Base-by-base conservation (phyloP, 306 rosid genomes). In the Sicyos baderoa region DNA sequence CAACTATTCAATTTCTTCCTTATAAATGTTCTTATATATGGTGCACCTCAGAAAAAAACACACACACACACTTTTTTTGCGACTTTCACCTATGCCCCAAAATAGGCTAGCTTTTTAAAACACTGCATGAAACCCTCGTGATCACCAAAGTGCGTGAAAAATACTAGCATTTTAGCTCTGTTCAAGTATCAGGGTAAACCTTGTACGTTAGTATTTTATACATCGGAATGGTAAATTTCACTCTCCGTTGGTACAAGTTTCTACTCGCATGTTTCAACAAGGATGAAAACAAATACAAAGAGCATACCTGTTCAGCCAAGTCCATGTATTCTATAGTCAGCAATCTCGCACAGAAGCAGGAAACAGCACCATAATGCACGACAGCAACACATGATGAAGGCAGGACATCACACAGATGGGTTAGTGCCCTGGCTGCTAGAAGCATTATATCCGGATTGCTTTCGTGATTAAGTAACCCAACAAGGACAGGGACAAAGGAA, bases 381-480 rank as follows among this genome's bases (percentile, higher is more conserved):
- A 94, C 99, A 0, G 99, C 99, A 3, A 88, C 97, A 73, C 99
- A 94, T 9, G 99, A 94, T 1, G 99, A 94, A 50, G 99, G 99
- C 0, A 94, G 86, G 72, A 94, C 97, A 27, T 94, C 99, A 9
- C 97, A 90, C 0, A 94, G 87, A 83, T 94, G 97, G 13, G 99
- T 94, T 2, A 94, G 85, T 9, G 99, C 99, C 84, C 97, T 84
- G 5, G 99, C 99, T 0, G 99, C 99, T 4, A 94, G 91, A 27
- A 94, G 97, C 99, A 94, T 94, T n/a, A 94, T 87, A 82, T 94
- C 97, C 6, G 99, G 96, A 76, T 94, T 94, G 81, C 87, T 83
- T 82, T 94, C 99, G 47, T 94, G 99, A 79, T 90, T 94, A 53
- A 94, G 88, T 85, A 94, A 79, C 58, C 96, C 95, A 6, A 94